These are phyloP conservation scores for Dovyalis caffra DNA, from an alignment of 345 rosid genomes.

Conservation along the genomic window DNA sequence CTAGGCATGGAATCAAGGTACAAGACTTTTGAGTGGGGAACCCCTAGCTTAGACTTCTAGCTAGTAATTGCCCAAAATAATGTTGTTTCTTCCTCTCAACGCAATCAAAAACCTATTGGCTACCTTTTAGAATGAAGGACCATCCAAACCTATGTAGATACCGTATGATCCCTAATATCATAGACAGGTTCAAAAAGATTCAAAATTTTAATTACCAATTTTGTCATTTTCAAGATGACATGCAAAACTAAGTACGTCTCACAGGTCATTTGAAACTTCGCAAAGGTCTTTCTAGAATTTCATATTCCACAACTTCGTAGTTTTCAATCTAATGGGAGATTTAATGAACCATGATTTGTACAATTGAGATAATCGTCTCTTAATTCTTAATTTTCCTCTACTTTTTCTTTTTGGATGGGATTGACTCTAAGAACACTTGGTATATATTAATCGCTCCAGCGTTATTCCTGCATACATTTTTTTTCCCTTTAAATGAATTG, in stretches of 20 bases:
- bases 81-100: not conserved
- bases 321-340: no score
- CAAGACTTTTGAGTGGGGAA: not conserved
- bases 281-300: no score
- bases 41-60: not conserved
- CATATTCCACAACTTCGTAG: no score
- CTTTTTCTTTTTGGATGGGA: no score
- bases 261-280: no score
- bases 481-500: no score
- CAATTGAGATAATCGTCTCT: no score
- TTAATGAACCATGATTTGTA: no score
- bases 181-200: not conserved
- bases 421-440: no score
- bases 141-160: not conserved
- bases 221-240: not conserved
- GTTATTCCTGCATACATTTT: no score
- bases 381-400: no score
- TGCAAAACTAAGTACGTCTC: not conserved
- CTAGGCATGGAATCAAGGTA: not conserved
- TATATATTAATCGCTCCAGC: no score
- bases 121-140: not conserved
- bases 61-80: not conserved
- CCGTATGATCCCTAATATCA: not conserved
- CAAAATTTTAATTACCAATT: not conserved
- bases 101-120: not conserved